phyloP scores from a whole-genome alignment of 1,284 basidiomycete species.

The Mycosarcoma mackinlayi region DNA sequence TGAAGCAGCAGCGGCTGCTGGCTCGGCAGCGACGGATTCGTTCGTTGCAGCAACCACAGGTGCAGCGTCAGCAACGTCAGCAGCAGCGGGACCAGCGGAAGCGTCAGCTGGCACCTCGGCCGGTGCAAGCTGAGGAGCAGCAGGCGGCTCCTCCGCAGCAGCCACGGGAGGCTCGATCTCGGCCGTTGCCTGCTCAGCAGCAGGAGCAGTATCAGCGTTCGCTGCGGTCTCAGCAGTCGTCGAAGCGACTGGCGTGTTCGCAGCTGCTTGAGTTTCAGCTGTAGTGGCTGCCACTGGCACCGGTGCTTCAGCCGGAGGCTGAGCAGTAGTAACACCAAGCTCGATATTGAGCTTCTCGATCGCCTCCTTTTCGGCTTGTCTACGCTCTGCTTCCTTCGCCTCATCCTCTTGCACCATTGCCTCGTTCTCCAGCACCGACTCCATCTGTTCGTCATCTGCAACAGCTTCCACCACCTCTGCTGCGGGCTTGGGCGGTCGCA shows the following conservation, averaged over 20 bases:
- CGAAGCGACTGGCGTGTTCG: no score
- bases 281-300: slow-evolving; percentile 5
- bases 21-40: not conserved
- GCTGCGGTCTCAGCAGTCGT: not conserved
- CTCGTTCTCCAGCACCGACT: slow-evolving; percentile 2
- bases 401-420: slow-evolving; percentile 1
- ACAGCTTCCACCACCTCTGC: not conserved
- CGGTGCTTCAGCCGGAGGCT: slow-evolving; percentile 1
- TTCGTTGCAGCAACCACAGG: not conserved
- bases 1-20: slow-evolving; percentile 3
- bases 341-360: slow-evolving; percentile 39
- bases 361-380: slow-evolving; percentile 32
- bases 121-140: slow-evolving; percentile 23
- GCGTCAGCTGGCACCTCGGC: slow-evolving; percentile 21
- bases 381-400: slow-evolving; percentile 18
- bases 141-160: slow-evolving; percentile 4
- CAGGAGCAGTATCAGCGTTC: not conserved
- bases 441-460: slow-evolving; percentile 14
- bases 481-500: slow-evolving; percentile 23
- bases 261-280: not conserved
- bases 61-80: not conserved
- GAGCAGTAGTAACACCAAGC: slow-evolving; percentile 20
- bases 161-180: slow-evolving; percentile 4
- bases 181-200: not conserved
- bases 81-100: not conserved